A percentile compares a stretch with the other conserved stretches of the same genome.
Evolutionary conservation across 2,329 filamentous ascomycete genomes (phyloP).

Genomic region (Penicillium sp.): DNA sequence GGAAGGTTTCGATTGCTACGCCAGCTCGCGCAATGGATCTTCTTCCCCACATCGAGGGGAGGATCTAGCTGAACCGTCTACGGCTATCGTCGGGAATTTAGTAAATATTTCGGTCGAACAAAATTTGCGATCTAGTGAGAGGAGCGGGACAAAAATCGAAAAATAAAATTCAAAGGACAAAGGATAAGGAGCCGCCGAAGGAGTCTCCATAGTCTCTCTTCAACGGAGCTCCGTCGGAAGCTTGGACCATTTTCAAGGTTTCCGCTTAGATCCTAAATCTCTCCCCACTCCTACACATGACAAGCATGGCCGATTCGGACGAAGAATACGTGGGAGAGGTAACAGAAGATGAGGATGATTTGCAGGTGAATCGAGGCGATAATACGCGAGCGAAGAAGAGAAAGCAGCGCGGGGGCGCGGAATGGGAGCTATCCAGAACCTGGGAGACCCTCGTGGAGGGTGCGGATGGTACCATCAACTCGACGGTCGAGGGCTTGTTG

Average conservation of each 20-base stretch:
- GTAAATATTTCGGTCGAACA: background rate
- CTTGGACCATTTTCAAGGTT: slow-evolving; percentile 27
- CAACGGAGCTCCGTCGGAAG: slow-evolving; percentile 31
- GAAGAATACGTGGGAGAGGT: slow-evolving; percentile 54
- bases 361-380: slow-evolving; percentile 22
- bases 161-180: background rate
- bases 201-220: background rate
- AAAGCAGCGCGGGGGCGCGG: slow-evolving; percentile 41
- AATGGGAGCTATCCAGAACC: slow-evolving; percentile 51
- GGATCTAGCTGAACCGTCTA: slow-evolving; percentile 11
- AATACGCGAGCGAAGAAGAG: slow-evolving; percentile 34
- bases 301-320: slow-evolving; percentile 49
- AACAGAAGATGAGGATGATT: slow-evolving; percentile 47
- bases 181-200: background rate
- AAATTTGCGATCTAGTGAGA: too few relatives aligned
- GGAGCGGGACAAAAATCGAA: background rate
- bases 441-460: slow-evolving; percentile 74
- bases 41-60: slow-evolving; percentile 37
- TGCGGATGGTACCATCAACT: slow-evolving; percentile 73
- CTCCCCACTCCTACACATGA: background rate
- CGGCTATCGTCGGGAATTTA: slow-evolving; percentile 25
- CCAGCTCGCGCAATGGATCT: slow-evolving; percentile 32
- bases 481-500: slow-evolving; percentile 67
- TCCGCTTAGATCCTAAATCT: slow-evolving; percentile 7
- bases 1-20: slow-evolving; percentile 26